These are phyloP conservation scores for Hanseniaspora meyeri DNA, from an alignment of 805 yeast species.

Conservation along the genomic window DNA sequence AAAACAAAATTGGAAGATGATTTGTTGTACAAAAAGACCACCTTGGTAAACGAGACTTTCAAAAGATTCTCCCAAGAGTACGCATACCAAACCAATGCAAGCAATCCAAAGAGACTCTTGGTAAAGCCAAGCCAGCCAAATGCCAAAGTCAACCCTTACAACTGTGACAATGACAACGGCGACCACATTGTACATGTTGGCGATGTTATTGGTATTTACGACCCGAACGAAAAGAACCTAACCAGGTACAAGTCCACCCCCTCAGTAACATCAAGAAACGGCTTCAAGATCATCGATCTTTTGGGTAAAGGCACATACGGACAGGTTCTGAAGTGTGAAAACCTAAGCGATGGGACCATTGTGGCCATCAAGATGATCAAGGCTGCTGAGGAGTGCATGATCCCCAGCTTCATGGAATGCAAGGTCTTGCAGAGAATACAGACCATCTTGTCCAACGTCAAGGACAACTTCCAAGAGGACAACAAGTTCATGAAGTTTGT, in stretches of 20 bases:
- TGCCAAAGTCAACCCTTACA: conserved; percentile 54
- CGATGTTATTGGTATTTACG: conserved; percentile 65
- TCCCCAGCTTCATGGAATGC: conserved; percentile 86
- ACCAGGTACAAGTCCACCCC: conserved; percentile 10
- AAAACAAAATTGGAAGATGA: conserved; percentile 38
- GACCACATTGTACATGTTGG: conserved; percentile 90
- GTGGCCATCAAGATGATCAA: conserved; percentile 93
- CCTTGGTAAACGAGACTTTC: conserved; percentile 66
- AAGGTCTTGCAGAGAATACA: conserved; percentile 72
- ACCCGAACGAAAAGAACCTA: conserved; percentile 29
- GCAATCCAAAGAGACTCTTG: conserved; percentile 81
- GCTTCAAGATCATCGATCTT: conserved; percentile 74
- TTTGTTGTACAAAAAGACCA: conserved; percentile 71
- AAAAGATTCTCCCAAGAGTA: conserved; percentile 75
- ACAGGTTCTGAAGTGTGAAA: conserved; percentile 83
- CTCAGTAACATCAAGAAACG: conserved; percentile 33
- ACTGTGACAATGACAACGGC: conserved; percentile 67
- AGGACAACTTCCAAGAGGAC: conserved; percentile 45
- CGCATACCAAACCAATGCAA: conserved; percentile 57
- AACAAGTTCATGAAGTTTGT: conserved; percentile 65
- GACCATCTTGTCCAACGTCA: conserved; percentile 32
- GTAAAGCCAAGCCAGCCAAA: conserved; percentile 81
- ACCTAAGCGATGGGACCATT: conserved; percentile 63
- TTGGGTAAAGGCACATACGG: conserved; percentile 97
- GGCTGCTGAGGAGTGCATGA: conserved; percentile 78